Conservation (phyloP, 768 basidiomycete genomes). For the Coprinopsis strossmayeri region DNA sequence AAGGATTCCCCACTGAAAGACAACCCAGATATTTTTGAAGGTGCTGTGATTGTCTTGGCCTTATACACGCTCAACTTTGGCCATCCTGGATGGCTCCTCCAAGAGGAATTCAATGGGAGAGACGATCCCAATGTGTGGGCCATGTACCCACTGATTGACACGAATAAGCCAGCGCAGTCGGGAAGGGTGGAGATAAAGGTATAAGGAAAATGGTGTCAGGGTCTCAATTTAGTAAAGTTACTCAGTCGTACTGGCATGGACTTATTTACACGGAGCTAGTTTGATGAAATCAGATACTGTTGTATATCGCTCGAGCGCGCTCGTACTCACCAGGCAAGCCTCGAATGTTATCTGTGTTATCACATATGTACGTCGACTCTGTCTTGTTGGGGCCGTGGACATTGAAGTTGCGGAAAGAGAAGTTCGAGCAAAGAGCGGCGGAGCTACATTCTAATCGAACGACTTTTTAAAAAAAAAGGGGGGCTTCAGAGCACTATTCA, state of each 20-base stretch:
- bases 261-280: not conserved
- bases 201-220: too few species aligned
- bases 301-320: not conserved
- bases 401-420: slow-evolving; percentile 34
- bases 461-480: slow-evolving; percentile 26
- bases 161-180: too few species aligned
- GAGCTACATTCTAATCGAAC: slow-evolving; percentile 46
- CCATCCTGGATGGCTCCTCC: too few species aligned
- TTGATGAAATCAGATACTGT: not conserved
- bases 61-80: too few species aligned
- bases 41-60: slow-evolving; percentile 43
- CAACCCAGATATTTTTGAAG: slow-evolving; percentile 41
- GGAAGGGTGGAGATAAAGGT: too few species aligned
- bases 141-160: too few species aligned
- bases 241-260: slow-evolving; percentile 7
- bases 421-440: slow-evolving; percentile 37
- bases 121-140: too few species aligned
- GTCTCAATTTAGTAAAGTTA: too few species aligned
- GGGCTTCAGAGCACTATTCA: not conserved
- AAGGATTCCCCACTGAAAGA: not conserved
- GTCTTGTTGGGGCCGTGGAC: slow-evolving; percentile 31
- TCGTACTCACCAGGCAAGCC: slow-evolving; percentile 27
- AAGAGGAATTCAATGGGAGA: too few species aligned
- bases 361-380: slow-evolving; percentile 34
- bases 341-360: slow-evolving; percentile 34